Conservation (phyloP, 2,329 filamentous ascomycete species). For the Fusarium xyrophilum region DNA sequence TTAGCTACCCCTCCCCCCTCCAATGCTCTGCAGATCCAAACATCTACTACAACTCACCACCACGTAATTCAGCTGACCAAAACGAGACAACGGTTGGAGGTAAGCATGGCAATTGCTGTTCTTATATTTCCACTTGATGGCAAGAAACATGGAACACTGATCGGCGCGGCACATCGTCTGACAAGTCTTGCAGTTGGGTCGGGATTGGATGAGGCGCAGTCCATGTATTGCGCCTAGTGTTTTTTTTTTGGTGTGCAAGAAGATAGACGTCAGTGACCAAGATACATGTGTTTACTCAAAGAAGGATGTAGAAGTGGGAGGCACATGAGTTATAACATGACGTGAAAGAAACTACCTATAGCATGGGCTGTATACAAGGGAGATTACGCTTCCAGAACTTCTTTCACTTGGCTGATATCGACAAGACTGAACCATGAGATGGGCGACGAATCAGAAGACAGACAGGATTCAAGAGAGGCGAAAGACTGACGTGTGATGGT, state of each 20-base stretch:
- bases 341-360: background rate
- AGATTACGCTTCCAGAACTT: background rate
- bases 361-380: no score
- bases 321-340: background rate
- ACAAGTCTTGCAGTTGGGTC: slow-evolving; percentile 9
- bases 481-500: slow-evolving; percentile 31
- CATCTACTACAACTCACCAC: slow-evolving; percentile 7
- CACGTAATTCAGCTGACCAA: slow-evolving; percentile 3
- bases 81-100: background rate
- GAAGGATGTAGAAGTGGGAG: background rate
- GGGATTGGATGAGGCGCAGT: slow-evolving; percentile 20
- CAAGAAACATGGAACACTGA: slow-evolving; percentile 32
- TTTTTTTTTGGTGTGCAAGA: slow-evolving; percentile 19
- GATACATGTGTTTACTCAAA: background rate
- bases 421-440: background rate
- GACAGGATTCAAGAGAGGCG: background rate
- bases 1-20: background rate
- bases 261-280: background rate
- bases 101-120: slow-evolving; percentile 9
- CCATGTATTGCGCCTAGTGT: slow-evolving; percentile 1
- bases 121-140: slow-evolving; percentile 11
- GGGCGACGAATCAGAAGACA: background rate
- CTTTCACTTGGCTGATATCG: background rate
- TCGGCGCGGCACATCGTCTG: slow-evolving; percentile 27
- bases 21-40: background rate